Evolutionary conservation across 148 eudicot genomes (phyloP).

Genomic region (Silene latifolia): DNA sequence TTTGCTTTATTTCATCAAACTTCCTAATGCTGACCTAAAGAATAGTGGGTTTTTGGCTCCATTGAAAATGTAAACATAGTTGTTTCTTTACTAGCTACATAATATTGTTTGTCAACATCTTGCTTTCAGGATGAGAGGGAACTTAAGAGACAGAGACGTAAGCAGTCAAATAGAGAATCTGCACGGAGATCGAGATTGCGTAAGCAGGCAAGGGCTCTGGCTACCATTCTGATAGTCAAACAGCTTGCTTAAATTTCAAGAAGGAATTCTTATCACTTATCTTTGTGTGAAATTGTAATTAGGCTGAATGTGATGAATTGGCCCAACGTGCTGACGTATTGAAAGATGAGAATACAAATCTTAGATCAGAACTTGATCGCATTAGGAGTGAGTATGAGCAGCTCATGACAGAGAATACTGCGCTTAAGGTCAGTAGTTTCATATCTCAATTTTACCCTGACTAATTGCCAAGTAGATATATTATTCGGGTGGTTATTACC

Average conservation of each 20-base stretch:
- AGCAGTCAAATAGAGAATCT: conserved; percentile 97
- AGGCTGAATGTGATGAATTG: conserved; percentile 96
- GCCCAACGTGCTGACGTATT: conserved; percentile 84
- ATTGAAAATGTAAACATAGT: too few species aligned
- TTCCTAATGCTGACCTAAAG: too few species aligned
- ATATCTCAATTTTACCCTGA: background rate
- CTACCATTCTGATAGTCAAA: background rate
- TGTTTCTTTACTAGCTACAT: background rate
- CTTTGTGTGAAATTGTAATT: conserved; percentile 9
- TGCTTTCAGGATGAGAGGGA: conserved; percentile 87
- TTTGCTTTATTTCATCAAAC: too few species aligned
- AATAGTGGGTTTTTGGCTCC: too few species aligned
- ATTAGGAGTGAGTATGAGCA: conserved; percentile 72
- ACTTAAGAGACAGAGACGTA: conserved; percentile 88
- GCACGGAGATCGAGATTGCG: conserved; percentile 95
- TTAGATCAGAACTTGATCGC: conserved; percentile 72
- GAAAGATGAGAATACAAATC: conserved; percentile 81
- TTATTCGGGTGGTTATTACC: background rate
- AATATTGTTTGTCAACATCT: conserved; percentile 7
- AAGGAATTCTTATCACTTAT: background rate
- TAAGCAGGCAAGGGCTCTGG: conserved; percentile 62
- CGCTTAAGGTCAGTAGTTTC: conserved; percentile 56
- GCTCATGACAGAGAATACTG: conserved; percentile 61
- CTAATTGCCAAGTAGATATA: background rate
- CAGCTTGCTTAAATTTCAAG: background rate